Conservation (phyloP, 192 early-diverging fungal species). For the Spizellomyces punctatus region DNA sequence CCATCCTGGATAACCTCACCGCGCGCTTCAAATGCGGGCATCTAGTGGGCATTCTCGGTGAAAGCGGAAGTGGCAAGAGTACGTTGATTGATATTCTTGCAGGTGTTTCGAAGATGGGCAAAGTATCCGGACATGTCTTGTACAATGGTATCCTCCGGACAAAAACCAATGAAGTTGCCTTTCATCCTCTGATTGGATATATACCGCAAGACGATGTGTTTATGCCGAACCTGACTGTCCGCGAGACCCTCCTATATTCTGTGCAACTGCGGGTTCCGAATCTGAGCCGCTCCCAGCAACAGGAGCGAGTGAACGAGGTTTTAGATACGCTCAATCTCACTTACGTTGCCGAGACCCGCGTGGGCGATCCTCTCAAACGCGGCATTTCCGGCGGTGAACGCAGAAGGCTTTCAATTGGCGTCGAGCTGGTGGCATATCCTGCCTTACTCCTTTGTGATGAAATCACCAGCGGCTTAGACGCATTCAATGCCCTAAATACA, state of each 20-base stretch:
- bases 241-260: conserved; percentile 62
- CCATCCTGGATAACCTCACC: neutral
- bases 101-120: neutral
- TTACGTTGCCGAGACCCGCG: conserved; percentile 37
- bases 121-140: neutral
- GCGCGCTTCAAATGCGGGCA: neutral
- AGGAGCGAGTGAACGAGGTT: conserved; percentile 21
- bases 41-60: conserved; percentile 5
- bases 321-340: conserved; percentile 30
- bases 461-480: conserved; percentile 82
- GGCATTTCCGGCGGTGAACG: conserved; percentile 89
- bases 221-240: conserved; percentile 48
- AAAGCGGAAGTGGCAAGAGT: conserved; percentile 3
- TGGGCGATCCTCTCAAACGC: conserved; percentile 73
- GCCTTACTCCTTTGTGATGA: conserved; percentile 86
- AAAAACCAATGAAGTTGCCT: neutral
- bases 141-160: neutral
- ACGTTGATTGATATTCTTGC: conserved; percentile 1
- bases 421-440: conserved; percentile 82
- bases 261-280: conserved; percentile 35
- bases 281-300: conserved; percentile 16
- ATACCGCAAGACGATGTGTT: conserved; percentile 53
- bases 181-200: conserved; percentile 11
- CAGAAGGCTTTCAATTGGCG: conserved; percentile 78
- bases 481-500: conserved; percentile 48